These are phyloP conservation scores for Piper longum DNA, from an alignment of 164 flowering plant species.

Conservation along the genomic window DNA sequence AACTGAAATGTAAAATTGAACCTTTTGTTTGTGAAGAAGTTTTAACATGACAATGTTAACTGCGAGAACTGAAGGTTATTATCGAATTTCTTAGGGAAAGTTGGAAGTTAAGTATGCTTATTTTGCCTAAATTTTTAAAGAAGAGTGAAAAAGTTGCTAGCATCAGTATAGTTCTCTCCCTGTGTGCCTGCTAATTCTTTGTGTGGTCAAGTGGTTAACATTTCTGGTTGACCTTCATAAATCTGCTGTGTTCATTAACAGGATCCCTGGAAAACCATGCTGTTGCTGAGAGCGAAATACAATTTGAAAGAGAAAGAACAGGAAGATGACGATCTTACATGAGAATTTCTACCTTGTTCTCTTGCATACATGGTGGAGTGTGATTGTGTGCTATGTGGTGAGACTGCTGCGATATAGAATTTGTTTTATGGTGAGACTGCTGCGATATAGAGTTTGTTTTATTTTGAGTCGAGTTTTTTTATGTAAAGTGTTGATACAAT, in stretches of 20 bases:
- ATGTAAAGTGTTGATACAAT: too few species aligned
- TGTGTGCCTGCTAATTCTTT: background rate
- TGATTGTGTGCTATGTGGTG: too few species aligned
- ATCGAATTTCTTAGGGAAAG: background rate
- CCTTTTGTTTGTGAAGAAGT: background rate
- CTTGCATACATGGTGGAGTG: too few species aligned
- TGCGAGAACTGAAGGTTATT: background rate
- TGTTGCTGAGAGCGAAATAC: slow-evolving; percentile 59
- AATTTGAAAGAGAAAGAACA: slow-evolving; percentile 45
- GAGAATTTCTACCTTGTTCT: slow-evolving; percentile 1
- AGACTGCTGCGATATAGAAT: too few species aligned
- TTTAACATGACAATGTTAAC: too few species aligned
- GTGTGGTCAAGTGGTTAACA: too few species aligned
- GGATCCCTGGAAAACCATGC: slow-evolving; percentile 76
- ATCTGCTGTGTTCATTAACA: slow-evolving; percentile 5
- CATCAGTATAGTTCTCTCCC: background rate
- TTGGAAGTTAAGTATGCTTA: background rate
- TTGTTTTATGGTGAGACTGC: too few species aligned
- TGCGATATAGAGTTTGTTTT: too few species aligned
- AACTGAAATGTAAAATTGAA: too few species aligned
- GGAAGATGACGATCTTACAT: slow-evolving; percentile 73
- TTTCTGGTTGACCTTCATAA: too few species aligned
- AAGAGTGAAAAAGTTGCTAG: background rate
- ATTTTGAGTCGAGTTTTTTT: too few species aligned
- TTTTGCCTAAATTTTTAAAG: background rate